Percentiles rank a stretch among this genome's conserved stretches.
Evolutionary conservation across 1,284 basidiomycete genomes (phyloP).

Genomic region (Neonothopanus nambi): DNA sequence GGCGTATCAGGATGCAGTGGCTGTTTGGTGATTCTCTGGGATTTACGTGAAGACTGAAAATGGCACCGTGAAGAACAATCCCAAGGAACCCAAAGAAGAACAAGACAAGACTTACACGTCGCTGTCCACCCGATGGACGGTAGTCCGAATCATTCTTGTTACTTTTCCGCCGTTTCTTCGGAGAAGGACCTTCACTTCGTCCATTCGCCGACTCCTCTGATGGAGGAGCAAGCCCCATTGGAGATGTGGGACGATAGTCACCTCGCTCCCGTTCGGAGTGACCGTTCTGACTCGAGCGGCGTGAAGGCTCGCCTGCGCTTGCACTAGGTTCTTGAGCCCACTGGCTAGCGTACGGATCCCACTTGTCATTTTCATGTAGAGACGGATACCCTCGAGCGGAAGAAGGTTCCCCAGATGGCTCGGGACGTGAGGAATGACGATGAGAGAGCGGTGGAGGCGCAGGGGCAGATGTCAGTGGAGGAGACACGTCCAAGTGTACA

Average conservation of each 20-base stretch:
- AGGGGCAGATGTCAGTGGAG: slow-evolving; percentile 4
- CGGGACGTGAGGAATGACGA: slow-evolving; percentile 9
- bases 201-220: slow-evolving; percentile 34
- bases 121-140: slow-evolving; percentile 39
- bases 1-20: slow-evolving; percentile 7
- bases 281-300: slow-evolving; percentile 1
- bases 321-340: slow-evolving; percentile 3
- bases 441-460: slow-evolving; percentile 1
- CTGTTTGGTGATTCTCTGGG: slow-evolving; percentile 7
- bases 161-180: slow-evolving; percentile 54
- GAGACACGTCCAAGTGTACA: slow-evolving; percentile 9
- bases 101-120: slow-evolving; percentile 14
- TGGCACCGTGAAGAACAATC: neutral
- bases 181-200: slow-evolving; percentile 39
- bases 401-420: slow-evolving; percentile 1
- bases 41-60: slow-evolving; percentile 16
- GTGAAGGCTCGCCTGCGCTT: neutral
- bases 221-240: slow-evolving; percentile 29
- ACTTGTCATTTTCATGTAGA: slow-evolving; percentile 4
- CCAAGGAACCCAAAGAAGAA: neutral
- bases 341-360: slow-evolving; percentile 1
- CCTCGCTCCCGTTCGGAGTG: slow-evolving; percentile 7
- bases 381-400: neutral
- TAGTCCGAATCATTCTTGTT: slow-evolving; percentile 56
- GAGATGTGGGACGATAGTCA: slow-evolving; percentile 25